Evolutionary conservation across 1,284 basidiomycete species (phyloP), one percentile per base, ranked within the genome.

Genomic region (Pseudozyma sp.): DNA sequence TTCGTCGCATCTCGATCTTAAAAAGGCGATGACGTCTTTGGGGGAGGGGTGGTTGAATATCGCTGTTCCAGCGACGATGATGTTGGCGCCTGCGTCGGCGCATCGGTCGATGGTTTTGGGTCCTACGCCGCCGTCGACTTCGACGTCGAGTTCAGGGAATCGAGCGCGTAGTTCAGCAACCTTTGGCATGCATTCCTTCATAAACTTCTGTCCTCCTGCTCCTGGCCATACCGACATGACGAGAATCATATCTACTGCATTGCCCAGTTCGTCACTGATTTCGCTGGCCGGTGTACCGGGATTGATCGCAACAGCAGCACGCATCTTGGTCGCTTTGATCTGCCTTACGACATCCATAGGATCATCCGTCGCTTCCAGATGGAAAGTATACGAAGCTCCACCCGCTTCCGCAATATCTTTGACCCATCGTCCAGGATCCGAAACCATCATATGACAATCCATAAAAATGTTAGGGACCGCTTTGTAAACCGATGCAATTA

Each of bases 371-470:
- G 97, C 95, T 86, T 99, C 97, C 70, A 95, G 88, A 86, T 99
- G 97, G 88, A 99, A 99, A 70, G 94, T 97, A 87, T 98, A 99
- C 59, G 94, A 89, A 31, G 92, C 89, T 49, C 97, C 97, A 39
- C 97, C 97, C 14, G 97, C 97, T 76, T 93, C 91, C 19, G 96
- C 94, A 69, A 99, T 93, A 82, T 96, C 95, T 77, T 94, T 88
- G 42, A 99, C 93, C 97, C 97, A 99, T 92, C 97, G 81, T 1
- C 92, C 92, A 2, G 97, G 97, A 70, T 98, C 89, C 0, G 95
- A 87, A 16, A 99, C 97, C 97, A 99, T 99, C 97, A 99, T 99
- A 87, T 99, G 97, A 87, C 95, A 98, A 86, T 99, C 97, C 96
- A 99, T 99, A 87, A 95, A 99, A 77, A 97, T 96, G 61, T 91